Conservation (phyloP, 805 yeast genomes). For the Priceomyces haplophilus region DNA sequence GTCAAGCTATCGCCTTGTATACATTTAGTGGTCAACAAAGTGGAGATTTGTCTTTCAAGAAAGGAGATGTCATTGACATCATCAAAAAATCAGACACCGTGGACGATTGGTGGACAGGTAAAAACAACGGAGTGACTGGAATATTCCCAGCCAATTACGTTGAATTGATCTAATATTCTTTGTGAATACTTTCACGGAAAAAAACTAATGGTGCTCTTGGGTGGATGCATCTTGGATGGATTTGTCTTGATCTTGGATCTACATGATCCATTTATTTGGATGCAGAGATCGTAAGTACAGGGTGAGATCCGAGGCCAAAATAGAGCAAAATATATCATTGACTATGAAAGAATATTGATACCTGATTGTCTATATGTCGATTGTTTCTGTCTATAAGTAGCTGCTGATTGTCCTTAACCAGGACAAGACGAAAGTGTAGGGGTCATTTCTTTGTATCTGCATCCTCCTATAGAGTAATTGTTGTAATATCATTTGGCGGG, state of each 20-base stretch:
- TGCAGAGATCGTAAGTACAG: too few species aligned
- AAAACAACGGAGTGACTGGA: constrained; percentile 77
- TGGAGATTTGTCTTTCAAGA: constrained; percentile 91
- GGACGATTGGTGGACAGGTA: constrained; percentile 99
- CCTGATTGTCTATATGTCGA: too few species aligned
- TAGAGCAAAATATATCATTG: too few species aligned
- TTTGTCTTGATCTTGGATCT: too few species aligned
- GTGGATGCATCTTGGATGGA: too few species aligned
- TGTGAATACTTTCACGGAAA: neutral
- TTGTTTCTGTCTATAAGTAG: neutral
- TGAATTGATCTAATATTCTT: constrained; percentile 49
- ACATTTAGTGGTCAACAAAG: constrained; percentile 87
- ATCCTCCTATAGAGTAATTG: neutral
- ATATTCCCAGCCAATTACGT: constrained; percentile 98
- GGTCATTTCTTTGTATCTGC: neutral
- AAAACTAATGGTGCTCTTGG: too few species aligned
- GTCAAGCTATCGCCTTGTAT: constrained; percentile 86
- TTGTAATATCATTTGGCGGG: neutral
- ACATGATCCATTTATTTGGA: too few species aligned
- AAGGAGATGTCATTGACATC: constrained; percentile 90
- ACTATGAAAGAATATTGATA: too few species aligned
- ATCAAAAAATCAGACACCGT: constrained; percentile 80
- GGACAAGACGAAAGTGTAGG: neutral
- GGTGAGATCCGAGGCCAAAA: too few species aligned
- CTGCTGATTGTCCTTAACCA: neutral